Percentiles rank a stretch among this genome's conserved stretches.
phyloP scores from a whole-genome alignment of 768 basidiomycete genomes.

The Pholiota microspora region DNA sequence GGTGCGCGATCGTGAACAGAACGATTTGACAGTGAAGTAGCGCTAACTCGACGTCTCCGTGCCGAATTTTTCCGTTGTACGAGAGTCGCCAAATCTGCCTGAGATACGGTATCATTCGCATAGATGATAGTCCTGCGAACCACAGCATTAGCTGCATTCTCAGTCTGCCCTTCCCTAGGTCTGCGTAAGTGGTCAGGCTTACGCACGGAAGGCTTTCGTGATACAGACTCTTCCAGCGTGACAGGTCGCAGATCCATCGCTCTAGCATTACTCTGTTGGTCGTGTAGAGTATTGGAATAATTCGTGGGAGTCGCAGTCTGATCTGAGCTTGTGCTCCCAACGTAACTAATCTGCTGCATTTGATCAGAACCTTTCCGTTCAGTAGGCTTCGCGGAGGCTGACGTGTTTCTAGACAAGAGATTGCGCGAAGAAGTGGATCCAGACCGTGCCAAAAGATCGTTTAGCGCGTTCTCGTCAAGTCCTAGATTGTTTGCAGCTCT shows the following conservation, averaged over 20 bases:
- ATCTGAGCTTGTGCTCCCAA: conserved; percentile 29
- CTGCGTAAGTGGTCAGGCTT: conserved; percentile 38
- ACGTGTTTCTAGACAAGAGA: conserved; percentile 17
- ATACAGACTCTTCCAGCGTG: conserved; percentile 26
- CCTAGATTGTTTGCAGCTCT: conserved; percentile 75
- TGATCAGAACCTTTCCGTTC: conserved; percentile 8
- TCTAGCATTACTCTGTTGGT: conserved; percentile 17
- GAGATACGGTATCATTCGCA: conserved; percentile 62
- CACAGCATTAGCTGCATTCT: conserved; percentile 43
- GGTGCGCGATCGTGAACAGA: conserved; percentile 81
- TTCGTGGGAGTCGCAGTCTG: conserved; percentile 26
- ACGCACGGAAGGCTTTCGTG: conserved; percentile 34
- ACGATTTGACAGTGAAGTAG: conserved; percentile 57
- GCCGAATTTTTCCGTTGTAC: conserved; percentile 55
- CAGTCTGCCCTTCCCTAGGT: conserved; percentile 36
- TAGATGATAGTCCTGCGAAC: conserved; percentile 80
- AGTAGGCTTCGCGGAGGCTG: conserved; percentile 10
- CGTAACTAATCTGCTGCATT: conserved; percentile 23
- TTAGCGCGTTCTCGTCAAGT: conserved; percentile 69
- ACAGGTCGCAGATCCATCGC: conserved; percentile 26
- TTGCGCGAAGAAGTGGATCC: conserved; percentile 58
- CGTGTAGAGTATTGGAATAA: conserved; percentile 13
- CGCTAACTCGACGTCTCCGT: conserved; percentile 63
- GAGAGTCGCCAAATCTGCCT: conserved; percentile 54
- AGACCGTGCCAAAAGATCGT: conserved; percentile 70